Evolutionary conservation across 371 early-diverging fungal species (phyloP), one percentile per base, ranked within the genome.

Genomic region (Apophysomyces ossiformis): DNA sequence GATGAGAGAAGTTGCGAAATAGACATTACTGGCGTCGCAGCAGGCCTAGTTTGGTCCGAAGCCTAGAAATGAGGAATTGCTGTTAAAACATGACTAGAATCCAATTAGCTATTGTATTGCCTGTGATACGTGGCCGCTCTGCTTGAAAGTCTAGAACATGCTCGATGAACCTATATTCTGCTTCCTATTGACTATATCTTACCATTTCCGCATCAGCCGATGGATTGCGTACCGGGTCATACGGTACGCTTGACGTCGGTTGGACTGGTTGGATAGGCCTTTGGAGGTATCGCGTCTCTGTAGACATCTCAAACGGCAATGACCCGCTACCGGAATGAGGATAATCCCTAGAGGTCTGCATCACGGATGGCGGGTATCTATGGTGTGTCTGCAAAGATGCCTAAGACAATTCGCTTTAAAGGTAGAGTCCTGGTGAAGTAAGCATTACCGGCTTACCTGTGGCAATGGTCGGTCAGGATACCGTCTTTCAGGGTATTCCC

Each of bases 1-100:
- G 73, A 71, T 13, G 78, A 76, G 50, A 81, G 67, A 0, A 81
- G 56, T 54, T 81, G 81, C 12, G 81, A 81, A 57, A 81, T 81
- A 13, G 81, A 81, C 81, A 81, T 81, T 32, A 77, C 68, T 35
- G 81, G 78, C 32, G 81, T 72, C 11, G 69, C 7, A n/a, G 47
- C 35, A 68, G 36, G 37, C 66, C 68, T 50, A 50, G 8, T 50
- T 50, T 50, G 54, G 5, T 50, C 54, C 18, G 64, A 56, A 9
- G 64, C 38, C 41, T 54, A 60, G 18, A 57, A 26, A 57, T 4
- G 13, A 38, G 37, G 4, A 57, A 57, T 7, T 54, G 21, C 13
- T 11, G 18, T 13, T 38, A 54, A 12, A 12, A 37, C 21, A 12
- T 16, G 9, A 26, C 54, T 50, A 11, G 21, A 50, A 26, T 16